Conservation (phyloP, 495 filamentous ascomycete species). For the Letharia columbiana region DNA sequence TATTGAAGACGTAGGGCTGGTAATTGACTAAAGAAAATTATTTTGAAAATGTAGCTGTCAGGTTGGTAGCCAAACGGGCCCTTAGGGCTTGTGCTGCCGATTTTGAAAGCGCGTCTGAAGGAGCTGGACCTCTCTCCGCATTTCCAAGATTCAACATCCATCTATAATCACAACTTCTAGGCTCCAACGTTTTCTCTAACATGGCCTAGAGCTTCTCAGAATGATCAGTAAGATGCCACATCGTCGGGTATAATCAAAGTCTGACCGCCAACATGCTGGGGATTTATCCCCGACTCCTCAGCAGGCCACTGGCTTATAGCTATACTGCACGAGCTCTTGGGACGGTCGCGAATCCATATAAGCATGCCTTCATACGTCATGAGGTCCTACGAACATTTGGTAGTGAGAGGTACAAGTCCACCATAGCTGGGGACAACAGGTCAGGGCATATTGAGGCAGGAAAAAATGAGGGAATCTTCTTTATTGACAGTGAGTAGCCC, state of each 20-base stretch:
- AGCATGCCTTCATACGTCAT: not conserved
- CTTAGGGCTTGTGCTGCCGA: too few species aligned
- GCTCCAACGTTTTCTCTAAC: not conserved
- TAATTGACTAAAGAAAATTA: too few species aligned
- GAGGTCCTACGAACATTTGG: not conserved
- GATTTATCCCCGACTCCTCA: not conserved
- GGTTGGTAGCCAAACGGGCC: too few species aligned
- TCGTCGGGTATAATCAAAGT: not conserved
- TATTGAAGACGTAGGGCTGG: too few species aligned
- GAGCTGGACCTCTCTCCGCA: not conserved
- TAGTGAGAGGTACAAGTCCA: conserved; percentile 29
- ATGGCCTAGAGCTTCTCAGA: not conserved
- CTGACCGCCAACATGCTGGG: conserved; percentile 9
- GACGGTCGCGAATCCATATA: not conserved
- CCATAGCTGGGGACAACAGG: conserved; percentile 44
- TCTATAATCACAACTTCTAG: not conserved
- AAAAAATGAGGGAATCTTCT: conserved; percentile 71
- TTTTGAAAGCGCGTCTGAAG: not conserved
- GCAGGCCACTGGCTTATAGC: not conserved
- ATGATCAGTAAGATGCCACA: not conserved
- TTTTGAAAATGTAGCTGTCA: too few species aligned
- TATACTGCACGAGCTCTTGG: not conserved
- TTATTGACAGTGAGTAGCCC: conserved; percentile 68
- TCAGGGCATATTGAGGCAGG: conserved; percentile 67
- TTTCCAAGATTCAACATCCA: not conserved